phyloP scores from a whole-genome alignment of 805 yeast genomes.

The Metschnikowia gruessii region DNA sequence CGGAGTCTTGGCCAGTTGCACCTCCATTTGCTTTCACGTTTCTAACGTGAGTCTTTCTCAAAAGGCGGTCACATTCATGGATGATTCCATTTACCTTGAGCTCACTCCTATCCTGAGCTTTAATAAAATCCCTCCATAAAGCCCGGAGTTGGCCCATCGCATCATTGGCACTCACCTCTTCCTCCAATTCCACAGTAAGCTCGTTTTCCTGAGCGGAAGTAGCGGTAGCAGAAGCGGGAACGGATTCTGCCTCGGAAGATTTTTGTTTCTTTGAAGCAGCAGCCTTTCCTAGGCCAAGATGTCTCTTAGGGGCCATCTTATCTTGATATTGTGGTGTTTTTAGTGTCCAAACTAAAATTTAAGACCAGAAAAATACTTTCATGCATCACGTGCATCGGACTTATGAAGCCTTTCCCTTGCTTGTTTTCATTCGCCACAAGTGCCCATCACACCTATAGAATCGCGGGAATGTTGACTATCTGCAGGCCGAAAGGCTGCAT shows the following conservation, averaged over 20 bases:
- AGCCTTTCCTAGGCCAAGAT: conserved; percentile 39
- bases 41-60: conserved; percentile 42
- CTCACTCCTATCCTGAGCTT: conserved; percentile 58
- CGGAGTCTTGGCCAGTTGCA: background rate
- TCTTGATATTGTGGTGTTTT: background rate
- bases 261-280: conserved; percentile 29
- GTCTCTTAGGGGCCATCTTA: conserved; percentile 29
- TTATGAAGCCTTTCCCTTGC: background rate
- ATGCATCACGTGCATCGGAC: conserved; percentile 6
- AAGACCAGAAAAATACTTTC: background rate
- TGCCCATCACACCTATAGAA: background rate
- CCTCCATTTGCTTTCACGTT: conserved; percentile 3
- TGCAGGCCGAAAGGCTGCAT: too few relatives aligned
- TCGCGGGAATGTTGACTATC: too few relatives aligned
- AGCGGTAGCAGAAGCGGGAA: background rate
- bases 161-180: conserved; percentile 69
- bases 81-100: conserved; percentile 74
- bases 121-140: conserved; percentile 62
- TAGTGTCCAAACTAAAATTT: background rate
- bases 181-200: conserved; percentile 60
- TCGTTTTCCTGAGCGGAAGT: conserved; percentile 22
- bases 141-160: conserved; percentile 75
- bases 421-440: conserved; percentile 6
- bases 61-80: conserved; percentile 86
- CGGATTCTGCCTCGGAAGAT: conserved; percentile 1